Base-by-base conservation (phyloP, 495 filamentous ascomycete species). In the Thozetella sp. region DNA sequence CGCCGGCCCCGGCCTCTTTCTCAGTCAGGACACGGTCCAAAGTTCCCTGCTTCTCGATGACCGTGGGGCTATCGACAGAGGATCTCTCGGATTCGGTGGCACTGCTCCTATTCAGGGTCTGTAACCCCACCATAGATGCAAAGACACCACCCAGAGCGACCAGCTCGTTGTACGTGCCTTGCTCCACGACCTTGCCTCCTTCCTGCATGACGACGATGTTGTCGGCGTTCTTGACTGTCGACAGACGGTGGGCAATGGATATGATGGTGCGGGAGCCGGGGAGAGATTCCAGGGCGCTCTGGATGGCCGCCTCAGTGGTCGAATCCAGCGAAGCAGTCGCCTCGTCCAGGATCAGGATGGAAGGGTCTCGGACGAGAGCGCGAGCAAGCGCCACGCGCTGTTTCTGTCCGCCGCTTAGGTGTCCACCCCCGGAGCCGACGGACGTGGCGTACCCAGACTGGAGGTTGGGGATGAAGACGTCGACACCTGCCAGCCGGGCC, bases 211-310 rank as follows among this genome's bases (percentile, higher is more conserved):
- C 84, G 15, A 87, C 75, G 59, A 88, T 88, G 37, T 86, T 85
- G 59, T 87, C 80, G 0, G 85, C 84, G 50, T 75, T 75, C 25
- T 83, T 80, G 25, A 93, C 87, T 23, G 88, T 92, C 20, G 79
- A 77, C 30, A 93, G 71, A 2, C 89, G 78, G 76, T 93, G 90
- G 25, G 85, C 84, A 19, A 94, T 89, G 22, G 90, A 86, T 46
- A 95, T 88, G 0, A 89, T 90, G 2, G 91, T 95, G 48, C 81
- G 69, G 1, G 77, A 79, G 11, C 56, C 66, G 20, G 80, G 67
- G 13, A 80, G 76, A 30, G 75, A 76, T 34, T 76, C 72, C 55
- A 86, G 76, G 17, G 83, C 80, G 3, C 60, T 62, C 62, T 83
- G 83, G 54, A 86, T 84, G 22, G 76, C 76, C 43, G 71, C 77